Base-by-base conservation (phyloP, 2,329 filamentous ascomycete genomes). In the Fusarium setosum region DNA sequence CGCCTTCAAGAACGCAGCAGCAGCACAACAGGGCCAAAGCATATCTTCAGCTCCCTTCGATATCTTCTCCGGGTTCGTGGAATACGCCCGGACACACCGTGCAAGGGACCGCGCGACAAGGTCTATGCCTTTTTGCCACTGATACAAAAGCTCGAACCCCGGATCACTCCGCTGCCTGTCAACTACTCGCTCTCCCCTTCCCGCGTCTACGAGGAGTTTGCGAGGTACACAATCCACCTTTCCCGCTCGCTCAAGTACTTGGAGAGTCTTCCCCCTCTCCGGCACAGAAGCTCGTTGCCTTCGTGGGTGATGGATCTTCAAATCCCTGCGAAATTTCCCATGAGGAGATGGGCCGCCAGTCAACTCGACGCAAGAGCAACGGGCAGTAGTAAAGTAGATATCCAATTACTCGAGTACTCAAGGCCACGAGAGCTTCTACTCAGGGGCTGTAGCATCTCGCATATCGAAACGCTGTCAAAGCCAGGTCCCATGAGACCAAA, bases 301-400 rank as follows among this genome's bases (percentile, higher is more conserved):
- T 62, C 61, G 3, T 64, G 61, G 61, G 61, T 62, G 10, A 62
- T 64, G 61, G 59, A 64, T 40, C 45, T 64, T 26, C 58, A 64
- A 21, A 51, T 52, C 10, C 61, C 61, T 38, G 54, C 61, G 18
- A 64, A 64, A 26, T 64, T 64, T 20, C 49, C 53, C 4, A 58
- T 64, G 42, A 49, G 54, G 18, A 41, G 50, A 52, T 64, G 61
- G 61, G 61, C 59, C 4, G 59, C 55, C 3, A 62, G 54, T 20
- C 59, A 62, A 9, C 61, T 64, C 3, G 29, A 54, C 7, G 24
- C 61, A 8, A 50, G 37, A 21, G 61, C 58, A 10, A 62, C 58
- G 2, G 49, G 53, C 12, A 31, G 37, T 5, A 64, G 54, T 15
- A 59, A 59, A 7, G 53, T 64, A 11, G 58, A 64, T 24, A 58